Base-by-base conservation (phyloP, 2,329 filamentous ascomycete species). In the Ophiocordyceps camponoti-saundersi region DNA sequence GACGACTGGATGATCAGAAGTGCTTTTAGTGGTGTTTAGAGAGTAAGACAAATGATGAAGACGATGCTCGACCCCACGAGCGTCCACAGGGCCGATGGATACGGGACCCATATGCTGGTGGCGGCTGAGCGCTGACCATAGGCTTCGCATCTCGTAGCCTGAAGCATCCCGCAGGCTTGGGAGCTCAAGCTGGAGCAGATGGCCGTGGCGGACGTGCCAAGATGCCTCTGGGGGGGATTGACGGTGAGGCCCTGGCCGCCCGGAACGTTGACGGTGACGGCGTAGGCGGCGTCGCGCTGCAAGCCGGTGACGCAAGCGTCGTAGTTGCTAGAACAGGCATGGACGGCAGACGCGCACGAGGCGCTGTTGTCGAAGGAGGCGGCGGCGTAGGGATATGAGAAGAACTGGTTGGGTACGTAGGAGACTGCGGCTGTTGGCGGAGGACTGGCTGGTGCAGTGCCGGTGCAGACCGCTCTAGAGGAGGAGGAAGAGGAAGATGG, bases 361-460 rank as follows among this genome's bases (percentile, higher is more conserved):
- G 62, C 70, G 18, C 61, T 58, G 52, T 78, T 69, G 48, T 61
- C 56, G 50, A 75, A 78, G 13, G 66, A 67, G 1, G 71, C 76
- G 44, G 66, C 61, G 46, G 77, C 67, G 54, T 74, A 73, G 2
- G 77, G 77, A 57, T 79, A 80, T 12, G 72, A 68, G 57, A 79
- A 80, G 59, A 72, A 79, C 23, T 63, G 53, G 56, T 80, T 80
- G 41, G 67, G 60, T 18, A 80, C 73, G 55, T 68, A 77, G 32
- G 73, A 74, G 20, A 64, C 63, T 2, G 61, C 55, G 20, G 61
- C 59, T 3, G 66, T 65, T 13, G 64, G 61, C 52, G 29, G 57
- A 2, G 66, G 63, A 8, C 61, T 60, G 16, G 59, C 56, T 2
- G 70, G 68, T n/a, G 71, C 72, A 29, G 67, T 67, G 44, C 73